These are phyloP conservation scores for Leccinum aurantiacum DNA, from an alignment of 768 basidiomycete genomes.

Conservation along the genomic window DNA sequence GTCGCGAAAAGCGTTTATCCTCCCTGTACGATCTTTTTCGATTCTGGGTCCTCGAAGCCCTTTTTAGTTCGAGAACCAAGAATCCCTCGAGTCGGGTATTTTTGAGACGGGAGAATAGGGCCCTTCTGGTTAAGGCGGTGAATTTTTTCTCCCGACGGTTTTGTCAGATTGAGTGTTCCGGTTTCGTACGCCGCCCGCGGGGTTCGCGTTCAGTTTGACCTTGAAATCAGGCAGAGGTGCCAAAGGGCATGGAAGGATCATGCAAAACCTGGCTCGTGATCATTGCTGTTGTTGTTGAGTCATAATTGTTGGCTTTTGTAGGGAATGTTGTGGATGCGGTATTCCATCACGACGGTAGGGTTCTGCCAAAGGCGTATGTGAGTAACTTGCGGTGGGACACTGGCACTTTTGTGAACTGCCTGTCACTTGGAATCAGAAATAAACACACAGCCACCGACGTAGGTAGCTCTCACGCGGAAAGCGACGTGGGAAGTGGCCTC, in stretches of 20 bases:
- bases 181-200: constrained; percentile 49
- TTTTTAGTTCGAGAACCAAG: constrained; percentile 42
- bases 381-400: too few species aligned
- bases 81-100: constrained; percentile 5
- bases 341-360: constrained; percentile 33
- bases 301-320: constrained; percentile 48
- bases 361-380: too few species aligned
- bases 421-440: not conserved
- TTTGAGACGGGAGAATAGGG: constrained; percentile 25
- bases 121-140: constrained; percentile 39
- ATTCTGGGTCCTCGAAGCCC: constrained; percentile 55
- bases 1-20: constrained; percentile 30
- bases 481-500: not conserved
- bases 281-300: constrained; percentile 45
- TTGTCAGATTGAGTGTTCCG: constrained; percentile 35
- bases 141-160: constrained; percentile 44
- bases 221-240: constrained; percentile 56
- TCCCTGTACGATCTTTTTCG: constrained; percentile 46
- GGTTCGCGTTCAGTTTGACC: constrained; percentile 50
- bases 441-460: not conserved
- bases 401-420: too few species aligned
- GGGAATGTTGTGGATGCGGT: constrained; percentile 35
- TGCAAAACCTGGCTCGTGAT: constrained; percentile 57
- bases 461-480: not conserved
- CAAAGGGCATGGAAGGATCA: constrained; percentile 26